Conservation (phyloP, 2,329 filamentous ascomycete genomes). For the Tricladium varicosporioides region DNA sequence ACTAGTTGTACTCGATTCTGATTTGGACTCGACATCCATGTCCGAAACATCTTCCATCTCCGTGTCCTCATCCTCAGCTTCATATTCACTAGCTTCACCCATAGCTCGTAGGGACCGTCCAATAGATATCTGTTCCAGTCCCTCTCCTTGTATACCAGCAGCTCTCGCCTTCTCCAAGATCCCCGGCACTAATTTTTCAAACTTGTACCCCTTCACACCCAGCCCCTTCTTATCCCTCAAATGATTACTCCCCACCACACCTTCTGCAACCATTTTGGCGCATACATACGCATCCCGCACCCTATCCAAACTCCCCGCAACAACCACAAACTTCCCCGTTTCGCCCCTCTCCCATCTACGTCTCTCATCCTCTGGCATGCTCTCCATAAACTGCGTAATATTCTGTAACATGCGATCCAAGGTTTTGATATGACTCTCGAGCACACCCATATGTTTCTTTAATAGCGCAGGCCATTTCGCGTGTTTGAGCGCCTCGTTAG, state of each 20-base stretch:
- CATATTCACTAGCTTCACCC: not conserved
- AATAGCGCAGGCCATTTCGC: constrained; percentile 35
- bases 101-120: not conserved
- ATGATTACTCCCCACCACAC: constrained; percentile 18
- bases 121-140: not conserved
- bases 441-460: constrained; percentile 26
- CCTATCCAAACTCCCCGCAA: constrained; percentile 27
- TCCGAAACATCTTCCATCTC: constrained; percentile 17
- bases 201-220: constrained; percentile 21
- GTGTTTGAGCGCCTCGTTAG: constrained; percentile 29
- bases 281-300: constrained; percentile 18
- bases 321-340: constrained; percentile 26
- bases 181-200: constrained; percentile 17
- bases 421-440: constrained; percentile 26
- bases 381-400: constrained; percentile 12
- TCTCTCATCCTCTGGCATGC: not conserved
- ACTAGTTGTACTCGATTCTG: constrained; percentile 1
- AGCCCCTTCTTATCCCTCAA: constrained; percentile 24
- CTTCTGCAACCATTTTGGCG: constrained; percentile 19
- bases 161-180: constrained; percentile 18
- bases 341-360: constrained; percentile 20
- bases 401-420: constrained; percentile 23
- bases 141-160: not conserved
- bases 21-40: not conserved
- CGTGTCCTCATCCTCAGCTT: constrained; percentile 19